Conservation (phyloP, 805 yeast species). For the Kuraishia piskuri region DNA sequence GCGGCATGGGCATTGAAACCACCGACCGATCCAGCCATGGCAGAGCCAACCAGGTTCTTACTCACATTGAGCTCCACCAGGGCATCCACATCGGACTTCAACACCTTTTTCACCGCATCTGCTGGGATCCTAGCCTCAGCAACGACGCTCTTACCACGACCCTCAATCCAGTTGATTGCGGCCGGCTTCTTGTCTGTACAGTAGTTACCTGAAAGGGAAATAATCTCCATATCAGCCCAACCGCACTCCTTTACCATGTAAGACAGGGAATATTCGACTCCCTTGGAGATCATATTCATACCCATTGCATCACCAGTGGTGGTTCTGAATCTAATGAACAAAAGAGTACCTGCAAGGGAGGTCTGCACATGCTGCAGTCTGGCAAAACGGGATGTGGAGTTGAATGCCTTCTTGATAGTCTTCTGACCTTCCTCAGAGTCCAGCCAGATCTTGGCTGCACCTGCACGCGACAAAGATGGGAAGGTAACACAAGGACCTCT, state of each 20-base stretch:
- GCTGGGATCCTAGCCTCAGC: slow-evolving; percentile 91
- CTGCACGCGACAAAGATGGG: slow-evolving; percentile 77
- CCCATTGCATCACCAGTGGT: slow-evolving; percentile 99
- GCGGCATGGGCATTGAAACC: slow-evolving; percentile 99
- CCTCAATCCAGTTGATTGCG: slow-evolving; percentile 98
- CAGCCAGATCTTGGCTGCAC: slow-evolving; percentile 90
- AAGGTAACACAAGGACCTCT: slow-evolving; percentile 97
- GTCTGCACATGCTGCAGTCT: slow-evolving; percentile 85
- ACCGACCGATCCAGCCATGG: slow-evolving; percentile 97
- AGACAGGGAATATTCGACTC: slow-evolving; percentile 82
- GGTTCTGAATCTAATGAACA: slow-evolving; percentile 91
- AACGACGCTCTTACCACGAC: slow-evolving; percentile 96
- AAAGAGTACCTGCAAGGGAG: slow-evolving; percentile 86
- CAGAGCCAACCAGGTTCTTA: slow-evolving; percentile 91
- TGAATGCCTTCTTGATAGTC: slow-evolving; percentile 77
- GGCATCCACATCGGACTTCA: slow-evolving; percentile 89
- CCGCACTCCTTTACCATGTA: slow-evolving; percentile 85
- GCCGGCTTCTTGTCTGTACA: slow-evolving; percentile 98
- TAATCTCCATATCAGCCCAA: slow-evolving; percentile 87
- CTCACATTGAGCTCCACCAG: slow-evolving; percentile 81
- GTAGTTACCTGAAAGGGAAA: slow-evolving; percentile 93
- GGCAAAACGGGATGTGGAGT: slow-evolving; percentile 96
- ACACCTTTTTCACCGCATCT: slow-evolving; percentile 67
- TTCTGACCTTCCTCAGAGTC: slow-evolving; percentile 92
- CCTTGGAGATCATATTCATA: slow-evolving; percentile 99